Base-by-base conservation (phyloP, 768 basidiomycete species). In the Amanita rimosa region DNA sequence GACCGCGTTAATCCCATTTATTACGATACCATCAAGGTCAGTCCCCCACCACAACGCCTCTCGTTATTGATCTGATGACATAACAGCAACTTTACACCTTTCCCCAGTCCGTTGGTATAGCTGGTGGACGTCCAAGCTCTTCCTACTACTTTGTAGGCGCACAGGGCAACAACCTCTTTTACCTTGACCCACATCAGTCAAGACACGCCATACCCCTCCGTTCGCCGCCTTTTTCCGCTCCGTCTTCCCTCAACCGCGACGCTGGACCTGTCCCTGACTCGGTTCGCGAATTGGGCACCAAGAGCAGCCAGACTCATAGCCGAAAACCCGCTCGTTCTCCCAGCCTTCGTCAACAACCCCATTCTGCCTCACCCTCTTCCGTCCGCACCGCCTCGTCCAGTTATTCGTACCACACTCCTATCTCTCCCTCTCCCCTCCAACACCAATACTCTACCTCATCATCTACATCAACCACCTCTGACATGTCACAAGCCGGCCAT, bases 131-230 rank as follows among this genome's bases (percentile, higher is more conserved):
- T 17, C 96, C 95, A 0, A 88, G 88, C n/a, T 93, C 90, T 0
- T 96, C 93, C 0, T 98, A 96, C 64, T 99, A 98, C 64, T 99
- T 99, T 60, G 88, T 99, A 42, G 95, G 91, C 13, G 75, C 83
- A 0, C 95, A 99, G 61, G 85, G 82, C 3, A 86, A 93, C 54
- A 85, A 81, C 43, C 73, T 98, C 6, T 83, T 91, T 59, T 86
- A 90, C 58, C 76, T 88, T 31, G 82, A 88, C 64, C 84, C 85
- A 1, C 83, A 87, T 58, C 79, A 93, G 57, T 72, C 89, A 0
- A 78, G 91, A 6, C 76, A 87, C 0, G 74, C 90, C 0, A 67
- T 95, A 2, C 83, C 87, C 0, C 70, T 93, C 1, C 75, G 83
- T 4, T 71, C 73, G 1, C 55, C 62, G 3, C 61, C 63, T 4